phyloP scores from a whole-genome alignment of 768 basidiomycete species.

The Tulasnella sp. region DNA sequence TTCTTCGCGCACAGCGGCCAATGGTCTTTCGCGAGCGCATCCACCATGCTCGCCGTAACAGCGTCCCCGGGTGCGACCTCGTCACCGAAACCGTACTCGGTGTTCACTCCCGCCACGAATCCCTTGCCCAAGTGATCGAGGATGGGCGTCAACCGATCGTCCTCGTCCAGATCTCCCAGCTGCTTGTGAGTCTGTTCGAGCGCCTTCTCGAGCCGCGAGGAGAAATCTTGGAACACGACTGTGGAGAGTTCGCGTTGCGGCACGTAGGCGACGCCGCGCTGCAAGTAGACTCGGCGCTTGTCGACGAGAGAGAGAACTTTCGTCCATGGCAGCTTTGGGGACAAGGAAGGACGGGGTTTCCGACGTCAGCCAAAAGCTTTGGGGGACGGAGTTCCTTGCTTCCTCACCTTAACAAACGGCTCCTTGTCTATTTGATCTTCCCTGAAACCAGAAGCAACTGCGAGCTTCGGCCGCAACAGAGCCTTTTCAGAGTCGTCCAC shows the following conservation, averaged over 20 bases:
- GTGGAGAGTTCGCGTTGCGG: conserved; percentile 71
- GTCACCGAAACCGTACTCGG: conserved; percentile 65
- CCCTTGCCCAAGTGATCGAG: conserved; percentile 89
- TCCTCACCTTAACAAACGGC: conserved; percentile 71
- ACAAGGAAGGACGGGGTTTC: background rate
- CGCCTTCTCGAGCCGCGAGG: conserved; percentile 62
- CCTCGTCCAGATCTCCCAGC: conserved; percentile 89
- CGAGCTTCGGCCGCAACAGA: conserved; percentile 48
- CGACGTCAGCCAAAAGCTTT: too few relatives aligned
- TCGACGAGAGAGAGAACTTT: conserved; percentile 90
- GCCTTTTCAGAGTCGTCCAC: conserved; percentile 59
- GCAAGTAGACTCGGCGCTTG: conserved; percentile 71
- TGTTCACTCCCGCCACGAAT: conserved; percentile 85
- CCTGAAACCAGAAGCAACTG: conserved; percentile 44
- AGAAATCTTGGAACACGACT: conserved; percentile 84
- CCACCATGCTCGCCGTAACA: conserved; percentile 92
- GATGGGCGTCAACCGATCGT: conserved; percentile 83
- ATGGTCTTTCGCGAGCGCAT: conserved; percentile 77
- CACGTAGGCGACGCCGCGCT: conserved; percentile 85
- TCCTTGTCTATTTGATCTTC: conserved; percentile 48
- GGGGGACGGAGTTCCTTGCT: background rate
- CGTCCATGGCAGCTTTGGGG: conserved; percentile 87
- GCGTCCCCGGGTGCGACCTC: conserved; percentile 55
- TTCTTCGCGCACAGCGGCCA: conserved; percentile 96
- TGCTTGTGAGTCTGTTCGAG: conserved; percentile 84